Conservation (phyloP, 2,329 filamentous ascomycete genomes). For the Neonectria coccinea region DNA sequence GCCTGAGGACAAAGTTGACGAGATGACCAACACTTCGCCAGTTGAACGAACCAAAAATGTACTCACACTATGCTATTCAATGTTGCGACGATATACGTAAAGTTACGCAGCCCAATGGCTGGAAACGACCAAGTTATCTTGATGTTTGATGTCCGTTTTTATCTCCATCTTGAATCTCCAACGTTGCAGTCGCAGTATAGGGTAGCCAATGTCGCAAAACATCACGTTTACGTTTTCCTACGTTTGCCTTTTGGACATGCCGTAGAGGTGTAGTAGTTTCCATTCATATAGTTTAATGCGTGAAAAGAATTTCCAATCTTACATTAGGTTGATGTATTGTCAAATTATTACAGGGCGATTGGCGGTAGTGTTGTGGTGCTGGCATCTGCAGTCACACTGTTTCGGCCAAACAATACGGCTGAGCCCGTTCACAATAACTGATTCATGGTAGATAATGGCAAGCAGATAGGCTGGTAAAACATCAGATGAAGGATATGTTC, state of each 20-base stretch:
- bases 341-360: too few species aligned
- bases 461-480: neutral
- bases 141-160: neutral
- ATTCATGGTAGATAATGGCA: neutral
- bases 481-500: neutral
- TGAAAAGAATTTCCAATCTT: neutral
- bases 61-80: neutral
- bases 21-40: neutral
- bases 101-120: slow-evolving; percentile 1
- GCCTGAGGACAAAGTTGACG: neutral
- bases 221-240: neutral
- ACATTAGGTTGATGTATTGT: neutral
- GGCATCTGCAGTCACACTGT: neutral
- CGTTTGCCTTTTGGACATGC: neutral
- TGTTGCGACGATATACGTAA: rapidly evolving
- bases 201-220: slow-evolving; percentile 20
- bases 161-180: neutral
- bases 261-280: neutral
- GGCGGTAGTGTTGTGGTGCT: too few species aligned
- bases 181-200: slow-evolving; percentile 24
- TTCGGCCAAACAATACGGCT: neutral
- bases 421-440: too few species aligned
- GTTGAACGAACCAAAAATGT: neutral
- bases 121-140: neutral
- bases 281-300: neutral